Percentiles rank a stretch among this genome's conserved stretches.
Conservation (phyloP, 257 asterid species). For the Solanum bukasovii region DNA sequence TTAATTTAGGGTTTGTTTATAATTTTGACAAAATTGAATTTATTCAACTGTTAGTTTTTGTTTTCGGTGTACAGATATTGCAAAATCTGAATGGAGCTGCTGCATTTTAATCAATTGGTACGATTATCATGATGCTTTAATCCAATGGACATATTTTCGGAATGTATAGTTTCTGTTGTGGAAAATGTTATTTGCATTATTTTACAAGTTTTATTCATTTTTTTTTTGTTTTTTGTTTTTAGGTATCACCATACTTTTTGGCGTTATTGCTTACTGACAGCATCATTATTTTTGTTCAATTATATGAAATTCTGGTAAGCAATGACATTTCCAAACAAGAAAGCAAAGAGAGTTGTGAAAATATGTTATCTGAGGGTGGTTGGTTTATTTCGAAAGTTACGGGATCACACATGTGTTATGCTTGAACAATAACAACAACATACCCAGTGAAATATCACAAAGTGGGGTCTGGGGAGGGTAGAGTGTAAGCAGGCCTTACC, state of each 20-base stretch:
- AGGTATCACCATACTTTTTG: background rate
- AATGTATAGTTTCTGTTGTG: background rate
- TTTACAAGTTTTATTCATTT: background rate
- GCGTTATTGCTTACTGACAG: background rate
- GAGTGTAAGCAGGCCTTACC: too few relatives aligned
- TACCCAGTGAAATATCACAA: background rate
- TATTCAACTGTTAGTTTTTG: background rate
- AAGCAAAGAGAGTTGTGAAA: background rate
- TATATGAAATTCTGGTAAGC: background rate
- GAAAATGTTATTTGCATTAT: background rate
- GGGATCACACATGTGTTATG: background rate
- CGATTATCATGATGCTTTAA: background rate
- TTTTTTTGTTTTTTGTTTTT: background rate
- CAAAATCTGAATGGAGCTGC: background rate
- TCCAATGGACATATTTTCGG: background rate
- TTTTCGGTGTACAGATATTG: background rate
- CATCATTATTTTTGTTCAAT: background rate
- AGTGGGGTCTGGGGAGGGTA: background rate
- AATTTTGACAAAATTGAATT: background rate
- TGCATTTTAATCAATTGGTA: background rate
- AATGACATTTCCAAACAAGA: background rate
- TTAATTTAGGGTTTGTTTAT: background rate
- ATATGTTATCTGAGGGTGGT: background rate
- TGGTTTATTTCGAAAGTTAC: background rate
- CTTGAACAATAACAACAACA: background rate